phyloP scores from a whole-genome alignment of 2,329 filamentous ascomycete species.

The Cryphonectria japonica region DNA sequence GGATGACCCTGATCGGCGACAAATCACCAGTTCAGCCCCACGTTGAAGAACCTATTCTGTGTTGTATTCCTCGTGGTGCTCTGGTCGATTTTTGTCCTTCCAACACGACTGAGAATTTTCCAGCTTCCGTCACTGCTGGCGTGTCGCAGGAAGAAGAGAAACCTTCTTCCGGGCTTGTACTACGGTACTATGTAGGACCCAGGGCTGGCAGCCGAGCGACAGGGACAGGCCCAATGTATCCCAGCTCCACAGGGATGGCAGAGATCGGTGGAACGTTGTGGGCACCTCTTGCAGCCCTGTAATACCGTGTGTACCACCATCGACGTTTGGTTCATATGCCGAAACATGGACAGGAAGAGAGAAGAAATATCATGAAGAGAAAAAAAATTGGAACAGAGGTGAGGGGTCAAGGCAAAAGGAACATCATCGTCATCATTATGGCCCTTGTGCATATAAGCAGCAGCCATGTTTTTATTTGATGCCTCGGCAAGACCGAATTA shows the following conservation, averaged over 20 bases:
- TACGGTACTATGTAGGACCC: not conserved
- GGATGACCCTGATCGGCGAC: not conserved
- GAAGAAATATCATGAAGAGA: no score
- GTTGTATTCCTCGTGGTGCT: not conserved
- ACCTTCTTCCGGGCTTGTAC: not conserved
- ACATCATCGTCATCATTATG: not conserved
- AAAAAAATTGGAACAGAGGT: not conserved
- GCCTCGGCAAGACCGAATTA: not conserved
- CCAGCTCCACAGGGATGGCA: not conserved
- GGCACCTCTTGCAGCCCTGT: constrained; percentile 1
- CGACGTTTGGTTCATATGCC: not conserved
- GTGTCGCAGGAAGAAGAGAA: not conserved
- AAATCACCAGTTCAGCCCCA: not conserved
- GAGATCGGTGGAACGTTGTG: constrained; percentile 4
- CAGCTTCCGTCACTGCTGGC: not conserved
- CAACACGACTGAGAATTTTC: not conserved
- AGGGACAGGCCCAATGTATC: not conserved
- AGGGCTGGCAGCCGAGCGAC: not conserved
- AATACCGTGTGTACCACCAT: not conserved
- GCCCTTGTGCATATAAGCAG: not conserved
- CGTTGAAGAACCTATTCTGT: not conserved
- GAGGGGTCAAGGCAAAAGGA: not conserved
- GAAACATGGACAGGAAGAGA: not conserved
- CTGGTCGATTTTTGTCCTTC: not conserved
- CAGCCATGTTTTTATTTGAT: not conserved